These are phyloP conservation scores for Candida buenavistaensis DNA, from an alignment of 1,139 yeast genomes.

Conservation along the genomic window DNA sequence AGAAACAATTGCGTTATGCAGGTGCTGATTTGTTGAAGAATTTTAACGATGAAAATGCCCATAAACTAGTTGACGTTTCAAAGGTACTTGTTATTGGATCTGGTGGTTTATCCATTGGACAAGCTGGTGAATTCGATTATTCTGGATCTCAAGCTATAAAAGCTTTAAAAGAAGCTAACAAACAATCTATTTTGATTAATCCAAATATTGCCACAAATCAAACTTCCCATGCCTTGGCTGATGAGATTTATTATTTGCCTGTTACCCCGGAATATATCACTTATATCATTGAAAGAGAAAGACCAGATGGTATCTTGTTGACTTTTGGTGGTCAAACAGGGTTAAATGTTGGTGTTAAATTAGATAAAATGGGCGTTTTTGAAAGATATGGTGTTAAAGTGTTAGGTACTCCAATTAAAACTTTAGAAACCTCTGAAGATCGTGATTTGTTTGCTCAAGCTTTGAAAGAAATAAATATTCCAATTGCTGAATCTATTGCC, in stretches of 20 bases:
- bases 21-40: slow-evolving; percentile 43
- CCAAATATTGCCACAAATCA: slow-evolving; percentile 98
- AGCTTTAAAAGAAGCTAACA: slow-evolving; percentile 89
- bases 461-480: slow-evolving; percentile 87
- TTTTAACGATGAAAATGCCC: slow-evolving; percentile 36
- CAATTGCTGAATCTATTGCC: slow-evolving; percentile 95
- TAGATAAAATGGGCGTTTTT: slow-evolving; percentile 78
- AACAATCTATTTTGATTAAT: slow-evolving; percentile 81
- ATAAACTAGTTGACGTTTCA: slow-evolving; percentile 79
- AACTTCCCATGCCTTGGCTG: slow-evolving; percentile 96
- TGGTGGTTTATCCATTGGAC: slow-evolving; percentile 98
- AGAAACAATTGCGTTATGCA: slow-evolving; percentile 23
- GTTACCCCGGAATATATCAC: slow-evolving; percentile 96
- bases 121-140: slow-evolving; percentile 99
- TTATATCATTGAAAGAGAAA: slow-evolving; percentile 90
- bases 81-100: slow-evolving; percentile 96
- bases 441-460: slow-evolving; percentile 96
- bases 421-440: slow-evolving; percentile 95
- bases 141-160: slow-evolving; percentile 98
- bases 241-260: slow-evolving; percentile 91
- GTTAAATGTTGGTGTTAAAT: slow-evolving; percentile 90
- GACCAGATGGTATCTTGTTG: slow-evolving; percentile 91
- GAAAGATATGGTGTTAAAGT: slow-evolving; percentile 91
- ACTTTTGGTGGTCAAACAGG: slow-evolving; percentile 99
- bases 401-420: slow-evolving; percentile 93